Evolutionary conservation across 768 basidiomycete species (phyloP).

Genomic region (Trichaptum fuscoviolaceum): DNA sequence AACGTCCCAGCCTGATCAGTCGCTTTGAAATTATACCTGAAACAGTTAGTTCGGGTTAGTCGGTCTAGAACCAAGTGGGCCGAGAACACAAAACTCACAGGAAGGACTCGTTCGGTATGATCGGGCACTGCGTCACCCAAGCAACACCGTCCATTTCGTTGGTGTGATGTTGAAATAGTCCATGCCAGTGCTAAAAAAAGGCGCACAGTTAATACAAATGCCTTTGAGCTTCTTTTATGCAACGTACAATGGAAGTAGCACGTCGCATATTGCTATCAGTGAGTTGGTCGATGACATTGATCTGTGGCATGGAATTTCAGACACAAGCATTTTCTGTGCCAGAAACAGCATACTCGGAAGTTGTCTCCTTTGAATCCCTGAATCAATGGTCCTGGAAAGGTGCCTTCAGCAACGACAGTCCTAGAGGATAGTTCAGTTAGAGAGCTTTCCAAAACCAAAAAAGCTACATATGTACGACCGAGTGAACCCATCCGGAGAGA

Average conservation of each 20-base stretch:
- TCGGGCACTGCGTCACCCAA: slow-evolving; percentile 43
- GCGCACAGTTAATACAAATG: neutral
- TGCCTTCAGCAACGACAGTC: slow-evolving; percentile 43
- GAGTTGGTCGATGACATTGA: slow-evolving; percentile 37
- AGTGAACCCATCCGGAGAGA: slow-evolving; percentile 39
- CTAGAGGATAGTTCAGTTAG: slow-evolving; percentile 10
- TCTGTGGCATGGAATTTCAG: slow-evolving; percentile 6
- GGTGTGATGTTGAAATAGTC: slow-evolving; percentile 27
- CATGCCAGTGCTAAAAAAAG: slow-evolving; percentile 25
- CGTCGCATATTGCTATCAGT: slow-evolving; percentile 23
- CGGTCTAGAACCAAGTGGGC: too few relatives aligned
- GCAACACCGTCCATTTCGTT: slow-evolving; percentile 32
- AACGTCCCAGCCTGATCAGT: slow-evolving; percentile 17
- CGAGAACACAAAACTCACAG: slow-evolving; percentile 23
- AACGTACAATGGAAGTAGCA: slow-evolving; percentile 36
- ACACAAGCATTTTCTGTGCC: neutral
- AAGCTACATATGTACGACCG: slow-evolving; percentile 25
- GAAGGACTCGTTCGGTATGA: slow-evolving; percentile 36
- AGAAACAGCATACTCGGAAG: slow-evolving; percentile 2
- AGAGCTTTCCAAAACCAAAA: slow-evolving; percentile 1
- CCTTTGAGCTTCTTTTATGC: too few relatives aligned
- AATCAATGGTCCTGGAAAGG: slow-evolving; percentile 46
- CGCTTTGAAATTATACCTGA: slow-evolving; percentile 21
- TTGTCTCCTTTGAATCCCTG: slow-evolving; percentile 31
- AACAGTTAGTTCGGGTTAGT: slow-evolving; percentile 17